phyloP scores from a whole-genome alignment of 352 stramenopile genomes.

The Pythium brassicae region DNA sequence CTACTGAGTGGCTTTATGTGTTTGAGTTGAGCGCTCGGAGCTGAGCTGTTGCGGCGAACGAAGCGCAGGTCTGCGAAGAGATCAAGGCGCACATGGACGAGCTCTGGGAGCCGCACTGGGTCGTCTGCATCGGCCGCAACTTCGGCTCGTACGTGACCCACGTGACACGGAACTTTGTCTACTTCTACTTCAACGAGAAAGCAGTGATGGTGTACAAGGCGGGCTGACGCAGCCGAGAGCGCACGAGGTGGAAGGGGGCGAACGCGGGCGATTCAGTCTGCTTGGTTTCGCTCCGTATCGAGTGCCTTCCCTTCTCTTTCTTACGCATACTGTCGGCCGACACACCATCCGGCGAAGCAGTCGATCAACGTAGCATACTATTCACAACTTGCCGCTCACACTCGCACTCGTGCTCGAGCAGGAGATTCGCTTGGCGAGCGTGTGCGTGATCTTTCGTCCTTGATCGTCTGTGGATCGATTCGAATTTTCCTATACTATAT shows the following conservation, averaged over 20 bases:
- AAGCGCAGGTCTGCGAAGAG: constrained; percentile 64
- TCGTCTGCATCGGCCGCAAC: constrained; percentile 87
- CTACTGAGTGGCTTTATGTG: background rate
- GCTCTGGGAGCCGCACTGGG: constrained; percentile 77
- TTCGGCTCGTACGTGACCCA: constrained; percentile 93
- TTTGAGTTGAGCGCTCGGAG: too few species aligned
- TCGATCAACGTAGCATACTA: too few species aligned
- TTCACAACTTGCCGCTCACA: too few species aligned
- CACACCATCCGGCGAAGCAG: too few species aligned
- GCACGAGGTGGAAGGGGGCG: background rate
- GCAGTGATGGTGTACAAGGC: constrained; percentile 85
- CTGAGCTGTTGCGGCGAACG: background rate
- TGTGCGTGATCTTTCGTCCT: too few species aligned
- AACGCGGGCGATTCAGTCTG: background rate
- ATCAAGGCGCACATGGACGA: constrained; percentile 77
- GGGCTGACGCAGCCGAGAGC: constrained; percentile 26
- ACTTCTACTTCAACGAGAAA: constrained; percentile 90
- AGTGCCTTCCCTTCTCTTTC: too few species aligned
- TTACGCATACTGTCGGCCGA: too few species aligned
- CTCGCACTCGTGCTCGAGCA: too few species aligned
- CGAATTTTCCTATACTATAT: background rate
- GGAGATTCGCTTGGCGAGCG: too few species aligned
- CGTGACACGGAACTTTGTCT: constrained; percentile 90
- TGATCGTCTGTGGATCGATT: background rate
- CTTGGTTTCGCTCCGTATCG: too few species aligned